Conservation (phyloP, 176 grass and related monocot genomes). For the Oryza australiensis region DNA sequence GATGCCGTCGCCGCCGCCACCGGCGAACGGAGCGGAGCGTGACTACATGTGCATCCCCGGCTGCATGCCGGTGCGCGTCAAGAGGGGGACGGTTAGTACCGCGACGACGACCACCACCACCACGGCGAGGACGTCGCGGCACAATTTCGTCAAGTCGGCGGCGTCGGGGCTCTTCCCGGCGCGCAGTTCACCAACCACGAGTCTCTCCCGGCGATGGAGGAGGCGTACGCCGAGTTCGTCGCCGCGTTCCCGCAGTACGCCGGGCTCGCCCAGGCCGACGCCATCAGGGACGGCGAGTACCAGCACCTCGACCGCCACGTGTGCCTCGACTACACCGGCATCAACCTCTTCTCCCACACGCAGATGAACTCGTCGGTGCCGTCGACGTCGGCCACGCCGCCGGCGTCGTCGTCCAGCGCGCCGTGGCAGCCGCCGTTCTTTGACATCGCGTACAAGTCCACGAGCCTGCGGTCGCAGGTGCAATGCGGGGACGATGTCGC, state of each 20-base stretch:
- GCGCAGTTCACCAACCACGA: constrained; percentile 83
- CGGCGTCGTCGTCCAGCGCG: background rate
- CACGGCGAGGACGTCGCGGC: constrained; percentile 55
- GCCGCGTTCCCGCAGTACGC: constrained; percentile 70
- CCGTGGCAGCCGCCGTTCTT: constrained; percentile 84
- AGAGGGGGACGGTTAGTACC: background rate
- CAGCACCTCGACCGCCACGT: constrained; percentile 69
- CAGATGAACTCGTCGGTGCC: constrained; percentile 65
- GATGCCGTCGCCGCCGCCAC: constrained; percentile 39
- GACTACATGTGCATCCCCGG: constrained; percentile 44
- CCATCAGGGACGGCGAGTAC: constrained; percentile 57
- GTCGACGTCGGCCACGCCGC: constrained; percentile 40
- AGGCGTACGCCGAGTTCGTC: constrained; percentile 60
- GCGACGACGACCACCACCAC: constrained; percentile 6
- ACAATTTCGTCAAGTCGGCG: constrained; percentile 58
- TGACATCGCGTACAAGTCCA: constrained; percentile 73
- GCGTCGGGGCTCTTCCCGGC: constrained; percentile 56
- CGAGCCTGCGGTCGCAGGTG: constrained; percentile 63
- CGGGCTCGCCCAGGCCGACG: constrained; percentile 53
- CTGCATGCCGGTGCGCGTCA: constrained; percentile 47
- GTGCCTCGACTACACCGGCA: constrained; percentile 84
- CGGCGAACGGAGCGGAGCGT: background rate
- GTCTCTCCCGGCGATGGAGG: constrained; percentile 55
- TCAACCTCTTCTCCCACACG: constrained; percentile 89
- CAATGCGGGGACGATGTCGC: constrained; percentile 38